Evolutionary conservation across 2,329 filamentous ascomycete species (phyloP).

Genomic region (Sordariomycetes sp.): DNA sequence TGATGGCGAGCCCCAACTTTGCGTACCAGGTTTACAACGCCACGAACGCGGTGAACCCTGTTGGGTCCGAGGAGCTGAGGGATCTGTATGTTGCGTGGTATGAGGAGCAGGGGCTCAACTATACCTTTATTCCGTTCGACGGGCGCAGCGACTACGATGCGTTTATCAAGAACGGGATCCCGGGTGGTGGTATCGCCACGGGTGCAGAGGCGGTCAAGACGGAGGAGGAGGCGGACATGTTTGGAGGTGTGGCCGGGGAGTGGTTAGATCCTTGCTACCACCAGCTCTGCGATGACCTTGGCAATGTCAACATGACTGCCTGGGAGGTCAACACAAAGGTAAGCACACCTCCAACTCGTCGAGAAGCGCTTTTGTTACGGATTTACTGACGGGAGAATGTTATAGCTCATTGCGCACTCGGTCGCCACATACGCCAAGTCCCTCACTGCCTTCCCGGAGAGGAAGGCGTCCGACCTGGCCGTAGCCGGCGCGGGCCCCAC

Average conservation of each 20-base stretch:
- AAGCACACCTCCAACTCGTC: conserved; percentile 9
- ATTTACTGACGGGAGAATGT: not conserved
- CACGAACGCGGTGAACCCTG: conserved; percentile 56
- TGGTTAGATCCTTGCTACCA: conserved; percentile 50
- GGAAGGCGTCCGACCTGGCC: conserved; percentile 19
- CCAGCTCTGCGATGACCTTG: conserved; percentile 44
- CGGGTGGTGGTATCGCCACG: conserved; percentile 63
- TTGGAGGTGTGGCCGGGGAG: conserved; percentile 55
- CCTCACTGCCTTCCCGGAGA: conserved; percentile 51
- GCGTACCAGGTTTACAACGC: conserved; percentile 60
- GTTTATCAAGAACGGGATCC: conserved; percentile 61
- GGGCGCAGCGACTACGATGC: conserved; percentile 70
- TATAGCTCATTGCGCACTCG: conserved; percentile 56
- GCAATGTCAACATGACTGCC: conserved; percentile 44
- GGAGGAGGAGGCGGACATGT: conserved; percentile 46
- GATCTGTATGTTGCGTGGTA: conserved; percentile 58
- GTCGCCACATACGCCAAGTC: conserved; percentile 57
- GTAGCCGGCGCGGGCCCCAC: conserved; percentile 9
- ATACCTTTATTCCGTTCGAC: conserved; percentile 62
- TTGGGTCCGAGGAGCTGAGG: conserved; percentile 56
- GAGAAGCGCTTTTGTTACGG: not conserved
- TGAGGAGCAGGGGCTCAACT: conserved; percentile 44
- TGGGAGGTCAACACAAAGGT: conserved; percentile 50
- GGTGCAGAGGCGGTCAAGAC: conserved; percentile 70
- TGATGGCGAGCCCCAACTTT: conserved; percentile 54